Evolutionary conservation across 2,329 filamentous ascomycete species (phyloP).

Genomic region (Chaetothyriales sp.): DNA sequence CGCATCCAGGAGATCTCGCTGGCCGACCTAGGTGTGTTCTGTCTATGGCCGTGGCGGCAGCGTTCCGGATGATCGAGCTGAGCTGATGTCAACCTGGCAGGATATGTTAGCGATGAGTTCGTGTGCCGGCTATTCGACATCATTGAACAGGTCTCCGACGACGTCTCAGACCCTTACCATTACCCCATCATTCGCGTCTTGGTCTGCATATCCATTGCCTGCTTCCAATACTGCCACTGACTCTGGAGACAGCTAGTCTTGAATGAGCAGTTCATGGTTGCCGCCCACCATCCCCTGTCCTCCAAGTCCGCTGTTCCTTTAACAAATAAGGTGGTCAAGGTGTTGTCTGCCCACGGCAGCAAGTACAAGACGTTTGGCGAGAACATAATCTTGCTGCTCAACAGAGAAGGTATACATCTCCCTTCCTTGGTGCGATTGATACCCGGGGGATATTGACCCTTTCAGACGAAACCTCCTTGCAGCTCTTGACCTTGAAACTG

Average conservation of each 20-base stretch:
- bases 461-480: conserved; percentile 67
- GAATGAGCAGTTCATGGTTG: conserved; percentile 97
- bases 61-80: background rate
- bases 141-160: conserved; percentile 74
- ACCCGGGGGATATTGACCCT: conserved; percentile 1
- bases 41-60: background rate
- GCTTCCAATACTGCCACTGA: conserved; percentile 8
- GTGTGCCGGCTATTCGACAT: conserved; percentile 69
- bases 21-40: conserved; percentile 56
- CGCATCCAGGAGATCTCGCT: conserved; percentile 67
- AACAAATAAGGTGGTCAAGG: conserved; percentile 88
- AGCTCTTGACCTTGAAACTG: conserved; percentile 90
- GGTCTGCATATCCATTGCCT: conserved; percentile 36
- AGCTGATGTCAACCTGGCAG: conserved; percentile 21
- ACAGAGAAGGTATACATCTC: conserved; percentile 53
- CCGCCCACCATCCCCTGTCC: conserved; percentile 38
- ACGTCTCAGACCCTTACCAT: conserved; percentile 83
- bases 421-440: background rate
- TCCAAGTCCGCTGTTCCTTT: conserved; percentile 34
- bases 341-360: conserved; percentile 65
- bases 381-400: conserved; percentile 88
- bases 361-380: conserved; percentile 89
- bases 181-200: conserved; percentile 87
- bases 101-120: conserved; percentile 57
- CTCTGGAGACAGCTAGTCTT: conserved; percentile 54